phyloP scores from a whole-genome alignment of 371 early-diverging fungal genomes.

The Mortierella sp. region DNA sequence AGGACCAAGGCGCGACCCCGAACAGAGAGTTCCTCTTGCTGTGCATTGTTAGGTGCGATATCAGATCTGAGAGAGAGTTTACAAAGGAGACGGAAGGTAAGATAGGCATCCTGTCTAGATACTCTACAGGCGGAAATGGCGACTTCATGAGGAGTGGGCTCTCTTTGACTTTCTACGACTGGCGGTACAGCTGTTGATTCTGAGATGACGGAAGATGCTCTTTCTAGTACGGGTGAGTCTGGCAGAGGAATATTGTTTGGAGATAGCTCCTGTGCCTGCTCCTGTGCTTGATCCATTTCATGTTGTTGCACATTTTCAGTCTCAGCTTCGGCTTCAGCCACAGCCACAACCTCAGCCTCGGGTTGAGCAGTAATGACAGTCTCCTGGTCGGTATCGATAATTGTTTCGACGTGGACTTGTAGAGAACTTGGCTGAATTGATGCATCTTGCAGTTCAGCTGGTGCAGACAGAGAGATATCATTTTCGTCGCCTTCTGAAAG shows the following conservation, averaged over 20 bases:
- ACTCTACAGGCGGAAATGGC: conserved; percentile 52
- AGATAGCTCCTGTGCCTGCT: conserved; percentile 2
- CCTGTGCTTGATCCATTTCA: conserved; percentile 1
- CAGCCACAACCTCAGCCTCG: conserved; percentile 5
- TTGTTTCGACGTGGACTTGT: conserved; percentile 2
- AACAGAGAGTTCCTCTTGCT: conserved; percentile 55
- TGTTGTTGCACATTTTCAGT: not conserved
- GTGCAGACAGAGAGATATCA: conserved; percentile 2
- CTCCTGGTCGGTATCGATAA: not conserved
- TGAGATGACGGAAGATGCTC: conserved; percentile 24
- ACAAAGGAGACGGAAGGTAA: conserved; percentile 93
- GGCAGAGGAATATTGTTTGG: conserved; percentile 45
- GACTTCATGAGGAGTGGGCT: conserved; percentile 39
- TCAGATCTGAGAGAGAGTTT: conserved; percentile 87
- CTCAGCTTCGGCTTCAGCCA: not conserved
- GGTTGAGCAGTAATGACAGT: not conserved
- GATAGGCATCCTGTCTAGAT: conserved; percentile 83
- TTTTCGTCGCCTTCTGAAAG: conserved; percentile 4
- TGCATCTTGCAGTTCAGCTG: not conserved
- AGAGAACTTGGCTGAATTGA: not conserved
- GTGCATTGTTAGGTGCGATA: conserved; percentile 38
- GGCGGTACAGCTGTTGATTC: conserved; percentile 10
- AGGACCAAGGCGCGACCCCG: conserved; percentile 64
- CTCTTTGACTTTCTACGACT: conserved; percentile 12
- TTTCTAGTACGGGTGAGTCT: conserved; percentile 36